A percentile compares a stretch with the other conserved stretches of the same genome.
These are phyloP conservation scores for Suillus decipiens DNA, from an alignment of 768 basidiomycete species.

Conservation along the genomic window DNA sequence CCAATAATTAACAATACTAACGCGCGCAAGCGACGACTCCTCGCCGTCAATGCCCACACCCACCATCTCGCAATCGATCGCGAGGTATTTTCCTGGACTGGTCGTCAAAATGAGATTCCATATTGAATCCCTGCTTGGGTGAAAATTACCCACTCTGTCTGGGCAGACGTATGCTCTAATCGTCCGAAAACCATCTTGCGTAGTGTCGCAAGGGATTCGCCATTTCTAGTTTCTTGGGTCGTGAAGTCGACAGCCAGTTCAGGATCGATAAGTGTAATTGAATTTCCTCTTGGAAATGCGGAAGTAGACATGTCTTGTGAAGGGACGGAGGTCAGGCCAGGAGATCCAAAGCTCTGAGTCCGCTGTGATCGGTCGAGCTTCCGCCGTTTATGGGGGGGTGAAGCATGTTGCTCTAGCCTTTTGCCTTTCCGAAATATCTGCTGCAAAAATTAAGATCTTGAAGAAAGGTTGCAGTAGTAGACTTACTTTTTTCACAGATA, in stretches of 20 bases:
- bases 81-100: constrained; percentile 73
- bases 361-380: constrained; percentile 18
- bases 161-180: constrained; percentile 39
- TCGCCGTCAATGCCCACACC: constrained; percentile 83
- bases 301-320: constrained; percentile 11
- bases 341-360: neutral
- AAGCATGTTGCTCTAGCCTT: neutral
- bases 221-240: constrained; percentile 39
- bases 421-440: neutral
- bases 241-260: constrained; percentile 22
- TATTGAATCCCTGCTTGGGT: constrained; percentile 7
- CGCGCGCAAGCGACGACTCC: constrained; percentile 86
- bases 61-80: constrained; percentile 98
- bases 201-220: constrained; percentile 48
- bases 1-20: constrained; percentile 87
- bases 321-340: constrained; percentile 1
- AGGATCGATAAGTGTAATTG: neutral
- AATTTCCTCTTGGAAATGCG: constrained; percentile 11
- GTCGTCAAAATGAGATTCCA: constrained; percentile 10
- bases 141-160: constrained; percentile 44
- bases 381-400: constrained; percentile 20
- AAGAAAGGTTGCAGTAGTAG: neutral
- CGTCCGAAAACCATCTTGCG: constrained; percentile 57
- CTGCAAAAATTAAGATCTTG: neutral
- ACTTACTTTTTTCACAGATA: neutral